Base-by-base conservation (phyloP, 768 basidiomycete species). In the Phanerochaete sordida region DNA sequence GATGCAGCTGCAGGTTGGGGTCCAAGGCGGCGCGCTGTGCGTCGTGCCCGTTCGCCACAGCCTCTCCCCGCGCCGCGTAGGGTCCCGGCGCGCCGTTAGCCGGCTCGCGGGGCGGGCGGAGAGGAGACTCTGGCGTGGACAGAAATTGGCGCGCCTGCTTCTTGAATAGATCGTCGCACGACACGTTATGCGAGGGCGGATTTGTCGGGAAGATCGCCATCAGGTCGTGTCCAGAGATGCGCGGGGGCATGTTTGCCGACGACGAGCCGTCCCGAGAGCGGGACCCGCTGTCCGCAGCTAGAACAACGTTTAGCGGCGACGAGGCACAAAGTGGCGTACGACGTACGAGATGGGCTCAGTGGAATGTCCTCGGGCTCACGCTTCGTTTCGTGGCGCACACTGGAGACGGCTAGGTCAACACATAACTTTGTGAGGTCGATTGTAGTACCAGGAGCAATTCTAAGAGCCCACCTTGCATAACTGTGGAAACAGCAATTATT, bases 191-290 rank as follows among this genome's bases (percentile, higher is more conserved):
- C 49, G 56, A 52, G 23, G 61, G 61, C 2, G 61, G 56, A n/a
- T 48, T 46, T 16, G 56, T 62, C 23, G 61, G 61, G 56, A 62
- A 62, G 19, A 57, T 62, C 9, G 61, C 56, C 61, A 62, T 62
- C 19, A 62, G 56, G 50, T 62, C 61, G 39, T 62, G 61, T 15
- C 61, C 61, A n/a, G 59, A 54, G 16, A 60, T 54, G n/a, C 48
- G 51, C 21, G 51, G 59, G 15, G 59, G 59, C 59, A 37, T 43
- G n/a, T 37, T 23, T 12, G 53, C 33, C 11, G 53, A 37, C 23
- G 53, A 24, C 53, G 35, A 54, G 3, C 35, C 35, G 8, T 31
- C 33, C 4, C 53, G 35, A 1, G n/a, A 16, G 53, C 53, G 53
- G 7, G 35, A 15, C 23, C 24, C 31, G 35, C 53, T 24, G 35